These are phyloP conservation scores for Solanum sitiens DNA, from an alignment of 257 asterid species.

Conservation along the genomic window DNA sequence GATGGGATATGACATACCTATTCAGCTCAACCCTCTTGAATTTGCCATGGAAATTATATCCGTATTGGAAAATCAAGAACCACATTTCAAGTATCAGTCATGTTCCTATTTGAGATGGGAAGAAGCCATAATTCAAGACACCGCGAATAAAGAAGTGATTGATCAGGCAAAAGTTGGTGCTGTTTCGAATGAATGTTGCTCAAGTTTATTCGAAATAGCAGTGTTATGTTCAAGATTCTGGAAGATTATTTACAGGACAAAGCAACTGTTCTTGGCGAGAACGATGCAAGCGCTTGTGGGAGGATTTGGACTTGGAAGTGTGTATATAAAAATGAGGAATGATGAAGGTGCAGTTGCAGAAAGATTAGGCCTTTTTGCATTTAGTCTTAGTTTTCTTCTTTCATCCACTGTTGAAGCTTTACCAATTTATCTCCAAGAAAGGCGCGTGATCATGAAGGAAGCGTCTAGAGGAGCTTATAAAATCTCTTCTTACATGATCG, in stretches of 20 bases:
- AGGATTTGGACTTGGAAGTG: constrained; percentile 76
- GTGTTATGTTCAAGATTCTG: constrained; percentile 60
- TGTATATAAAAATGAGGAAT: constrained; percentile 46
- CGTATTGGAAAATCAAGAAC: constrained; percentile 29
- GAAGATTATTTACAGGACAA: constrained; percentile 78
- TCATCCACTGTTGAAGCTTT: constrained; percentile 91
- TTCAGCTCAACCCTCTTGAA: constrained; percentile 67
- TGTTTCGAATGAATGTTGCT: background rate
- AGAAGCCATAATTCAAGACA: background rate
- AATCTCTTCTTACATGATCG: constrained; percentile 69
- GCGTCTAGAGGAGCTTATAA: constrained; percentile 73
- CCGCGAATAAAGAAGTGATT: background rate
- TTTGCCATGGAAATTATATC: constrained; percentile 72
- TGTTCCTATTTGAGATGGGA: constrained; percentile 15
- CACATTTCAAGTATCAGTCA: constrained; percentile 12
- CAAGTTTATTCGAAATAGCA: constrained; percentile 30
- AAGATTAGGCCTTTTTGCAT: constrained; percentile 72
- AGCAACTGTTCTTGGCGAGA: constrained; percentile 74
- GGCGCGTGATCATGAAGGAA: constrained; percentile 68
- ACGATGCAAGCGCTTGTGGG: constrained; percentile 84
- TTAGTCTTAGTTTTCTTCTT: constrained; percentile 78
- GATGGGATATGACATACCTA: constrained; percentile 50
- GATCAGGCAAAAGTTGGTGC: background rate
- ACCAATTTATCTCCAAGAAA: constrained; percentile 80
- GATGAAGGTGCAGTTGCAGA: constrained; percentile 67